Evolutionary conservation across 2,329 filamentous ascomycete species (phyloP), one percentile per base, ranked within the genome.

Genomic region (Sporothrix globosa): DNA sequence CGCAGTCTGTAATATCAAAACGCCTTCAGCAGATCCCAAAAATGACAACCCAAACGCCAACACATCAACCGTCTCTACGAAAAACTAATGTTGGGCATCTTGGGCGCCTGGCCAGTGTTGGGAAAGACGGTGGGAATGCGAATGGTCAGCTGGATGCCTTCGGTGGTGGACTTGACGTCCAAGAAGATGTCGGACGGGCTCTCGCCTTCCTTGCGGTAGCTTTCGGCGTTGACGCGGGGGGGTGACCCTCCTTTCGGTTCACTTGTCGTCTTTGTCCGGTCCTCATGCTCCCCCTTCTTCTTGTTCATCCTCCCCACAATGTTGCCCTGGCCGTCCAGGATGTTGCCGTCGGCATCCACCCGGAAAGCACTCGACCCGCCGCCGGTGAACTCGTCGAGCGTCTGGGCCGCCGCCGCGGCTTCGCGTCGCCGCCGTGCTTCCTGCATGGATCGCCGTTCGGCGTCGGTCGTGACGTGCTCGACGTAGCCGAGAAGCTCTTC

Each of bases 101-200:
- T 77, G 3, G 79, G 77, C 61, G 72, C 72, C 30, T 73, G 67
- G 66, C 75, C 75, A 34, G 78, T 80, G 69, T 56, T 56, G 34
- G 82, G 82, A 74, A 87, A 86, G 34, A 86, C 82, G 1, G 85
- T 87, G 30, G 85, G 85, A 71, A 87, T 87, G 74, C 85, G 83
- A 73, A 87, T 86, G 34, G 83, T 86, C 68, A 87, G 76, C 76
- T 87, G 85, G 74, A 87, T 86, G 1, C 85, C 85, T 69, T 87
- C 85, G 53, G 81, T 85, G 4, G 85, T 87, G 46, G 85, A 87
- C 76, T 85, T 86, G 71, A 87, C 84, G 73, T 87, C 85, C 70
- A 87, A 75, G 74, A 84, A 87, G 39, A 87, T 83, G 75, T 87
- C 85, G 1, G 85, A 85, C 3, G 84, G 84, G 72, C 79, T 81